Evolutionary conservation across 1,284 basidiomycete genomes (phyloP).

Genomic region (Sporisorium scitamineum): DNA sequence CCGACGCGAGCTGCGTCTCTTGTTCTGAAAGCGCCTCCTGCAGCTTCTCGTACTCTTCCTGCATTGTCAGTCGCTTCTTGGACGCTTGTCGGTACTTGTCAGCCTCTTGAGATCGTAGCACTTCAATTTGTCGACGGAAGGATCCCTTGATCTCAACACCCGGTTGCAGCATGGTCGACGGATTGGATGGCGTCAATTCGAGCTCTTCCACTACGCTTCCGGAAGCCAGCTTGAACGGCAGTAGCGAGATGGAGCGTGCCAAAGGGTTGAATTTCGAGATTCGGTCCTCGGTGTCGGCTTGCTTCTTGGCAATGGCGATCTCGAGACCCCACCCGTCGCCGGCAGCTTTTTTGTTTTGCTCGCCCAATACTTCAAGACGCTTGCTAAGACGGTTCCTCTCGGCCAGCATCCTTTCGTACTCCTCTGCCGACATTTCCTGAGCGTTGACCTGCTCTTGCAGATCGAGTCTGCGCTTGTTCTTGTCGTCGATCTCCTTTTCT

Average conservation of each 20-base stretch:
- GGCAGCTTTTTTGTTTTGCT: conserved; percentile 53
- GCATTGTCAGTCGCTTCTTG: conserved; percentile 52
- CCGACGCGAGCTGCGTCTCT: conserved; percentile 39
- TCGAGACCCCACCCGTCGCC: conserved; percentile 60
- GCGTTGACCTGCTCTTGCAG: conserved; percentile 59
- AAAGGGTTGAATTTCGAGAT: conserved; percentile 55
- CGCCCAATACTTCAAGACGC: conserved; percentile 51
- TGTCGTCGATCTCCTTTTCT: conserved; percentile 55
- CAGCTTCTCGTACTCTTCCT: conserved; percentile 56
- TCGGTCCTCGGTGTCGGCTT: conserved; percentile 61
- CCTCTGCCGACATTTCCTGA: conserved; percentile 64
- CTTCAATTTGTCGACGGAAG: conserved; percentile 50
- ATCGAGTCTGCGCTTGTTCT: conserved; percentile 48
- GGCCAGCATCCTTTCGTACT: conserved; percentile 61
- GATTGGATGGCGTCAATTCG: conserved; percentile 50
- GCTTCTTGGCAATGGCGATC: conserved; percentile 59
- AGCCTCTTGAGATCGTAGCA: conserved; percentile 44
- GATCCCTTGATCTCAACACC: conserved; percentile 57
- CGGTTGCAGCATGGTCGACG: conserved; percentile 54
- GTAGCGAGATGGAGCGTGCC: conserved; percentile 52
- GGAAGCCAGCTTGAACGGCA: conserved; percentile 49
- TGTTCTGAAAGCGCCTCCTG: conserved; percentile 43
- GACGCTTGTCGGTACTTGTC: conserved; percentile 50
- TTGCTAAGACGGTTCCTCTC: conserved; percentile 58
- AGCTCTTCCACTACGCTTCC: conserved; percentile 53